Evolutionary conservation across 495 filamentous ascomycete genomes (phyloP), one percentile per base, ranked within the genome.

Genomic region (Ascodesmis nigricans): DNA sequence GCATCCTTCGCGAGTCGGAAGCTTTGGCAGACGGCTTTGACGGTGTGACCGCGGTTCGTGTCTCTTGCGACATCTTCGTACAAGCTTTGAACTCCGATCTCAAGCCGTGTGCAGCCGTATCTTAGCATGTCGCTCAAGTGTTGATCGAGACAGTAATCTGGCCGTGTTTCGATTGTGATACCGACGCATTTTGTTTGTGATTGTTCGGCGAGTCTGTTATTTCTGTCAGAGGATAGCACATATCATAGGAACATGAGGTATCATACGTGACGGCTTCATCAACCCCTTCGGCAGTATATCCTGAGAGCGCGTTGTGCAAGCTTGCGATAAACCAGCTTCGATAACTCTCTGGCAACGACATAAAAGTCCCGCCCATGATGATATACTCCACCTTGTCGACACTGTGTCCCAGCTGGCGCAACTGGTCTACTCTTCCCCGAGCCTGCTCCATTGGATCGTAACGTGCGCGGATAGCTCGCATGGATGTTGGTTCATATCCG

Each of bases 361-460:
- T 95, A 55, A 97, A 97, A 1, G 87, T 97, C 38, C 87, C 87
- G 38, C 87, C 87, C 87, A 97, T 97, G 44, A 97, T 91, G 50
- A 97, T 97, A 53, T 93, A 97, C 59, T 97, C 87, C 2, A 97
- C 87, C 51, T 97, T 97, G 55, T 97, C 87, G 21, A 97, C 87
- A 38, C 78, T 90, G 57, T 97, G 87, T 1, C 87, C 87, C 11
- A 97, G 61, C 3, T 76, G 69, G 52, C 90, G 87, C 53, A 97
- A 77, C 60, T 97, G 87, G 43, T 95, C 90, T 15, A 97, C 87
- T 28, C 87, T 70, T 21, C 87, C 87, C 46, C 87, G 65, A 14
- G 87, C 87, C 63, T 97, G 87, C 56, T 97, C 87, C 51, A 90
- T 95, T 6, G 87, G 90, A 54, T 97, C 90, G 44, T 97, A 97